A percentile compares a stretch with the other conserved stretches of the same genome.
These are phyloP conservation scores for Aspergillus glaucus DNA, from an alignment of 2,329 filamentous ascomycete species.

Conservation along the genomic window DNA sequence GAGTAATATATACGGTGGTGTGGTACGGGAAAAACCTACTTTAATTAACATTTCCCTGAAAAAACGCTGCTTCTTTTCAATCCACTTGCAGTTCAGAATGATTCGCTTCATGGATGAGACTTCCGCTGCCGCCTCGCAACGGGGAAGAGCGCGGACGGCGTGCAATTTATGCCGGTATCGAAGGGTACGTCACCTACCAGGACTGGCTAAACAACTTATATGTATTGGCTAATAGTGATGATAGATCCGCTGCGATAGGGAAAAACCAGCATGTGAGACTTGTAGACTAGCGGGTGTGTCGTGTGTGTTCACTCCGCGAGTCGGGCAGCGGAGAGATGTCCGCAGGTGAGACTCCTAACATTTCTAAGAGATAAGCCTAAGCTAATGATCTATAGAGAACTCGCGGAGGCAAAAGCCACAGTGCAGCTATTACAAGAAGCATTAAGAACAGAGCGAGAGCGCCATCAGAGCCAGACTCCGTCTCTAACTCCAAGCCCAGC, in stretches of 20 bases:
- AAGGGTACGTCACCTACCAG: slow-evolving; percentile 9
- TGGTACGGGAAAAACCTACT: no score
- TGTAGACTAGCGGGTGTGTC: slow-evolving; percentile 14
- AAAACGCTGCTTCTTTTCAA: no score
- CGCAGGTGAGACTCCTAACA: slow-evolving; percentile 11
- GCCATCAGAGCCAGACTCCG: no score
- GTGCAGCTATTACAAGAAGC: slow-evolving; percentile 14
- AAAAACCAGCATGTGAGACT: slow-evolving; percentile 18
- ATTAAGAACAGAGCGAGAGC: not conserved
- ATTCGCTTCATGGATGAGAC: no score
- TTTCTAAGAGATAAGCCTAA: not conserved
- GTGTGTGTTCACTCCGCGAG: slow-evolving; percentile 14
- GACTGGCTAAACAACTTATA: no score
- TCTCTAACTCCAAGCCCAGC: no score
- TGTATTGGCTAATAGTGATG: no score
- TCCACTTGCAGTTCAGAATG: no score
- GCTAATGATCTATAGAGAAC: slow-evolving; percentile 7
- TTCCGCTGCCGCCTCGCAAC: no score
- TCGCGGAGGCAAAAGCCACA: slow-evolving; percentile 14
- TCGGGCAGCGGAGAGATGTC: slow-evolving; percentile 11
- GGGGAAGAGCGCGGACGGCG: slow-evolving; percentile 9
- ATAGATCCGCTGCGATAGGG: slow-evolving; percentile 21
- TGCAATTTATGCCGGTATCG: slow-evolving; percentile 17
- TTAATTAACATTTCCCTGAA: no score
- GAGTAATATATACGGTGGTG: no score